These are phyloP conservation scores for Myxozyma mucilagina DNA, from an alignment of 805 yeast species.

Conservation along the genomic window DNA sequence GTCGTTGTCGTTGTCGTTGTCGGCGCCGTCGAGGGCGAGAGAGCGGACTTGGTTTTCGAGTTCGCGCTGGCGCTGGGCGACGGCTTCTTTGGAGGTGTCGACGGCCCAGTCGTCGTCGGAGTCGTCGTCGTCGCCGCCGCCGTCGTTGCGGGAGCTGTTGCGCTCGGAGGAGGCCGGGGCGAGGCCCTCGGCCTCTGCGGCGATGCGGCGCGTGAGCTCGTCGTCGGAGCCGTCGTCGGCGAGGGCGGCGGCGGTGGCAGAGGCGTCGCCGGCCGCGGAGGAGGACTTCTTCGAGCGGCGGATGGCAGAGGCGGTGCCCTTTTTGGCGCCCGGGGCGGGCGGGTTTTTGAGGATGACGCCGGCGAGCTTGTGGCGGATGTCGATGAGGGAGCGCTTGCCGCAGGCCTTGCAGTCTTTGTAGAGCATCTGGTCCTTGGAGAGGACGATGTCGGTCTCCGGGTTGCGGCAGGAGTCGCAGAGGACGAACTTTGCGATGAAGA, in stretches of 20 bases:
- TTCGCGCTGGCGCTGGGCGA: conserved; percentile 85
- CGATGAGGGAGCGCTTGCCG: conserved; percentile 83
- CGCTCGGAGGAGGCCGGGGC: conserved; percentile 40
- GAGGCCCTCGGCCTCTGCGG: conserved; percentile 77
- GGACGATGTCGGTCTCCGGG: conserved; percentile 91
- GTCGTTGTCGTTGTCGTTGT: conserved; percentile 43
- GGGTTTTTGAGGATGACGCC: conserved; percentile 89
- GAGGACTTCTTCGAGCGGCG: conserved; percentile 25
- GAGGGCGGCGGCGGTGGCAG: conserved; percentile 56
- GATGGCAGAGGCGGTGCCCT: conserved; percentile 67
- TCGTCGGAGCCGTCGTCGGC: conserved; percentile 54
- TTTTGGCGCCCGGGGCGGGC: conserved; percentile 46
- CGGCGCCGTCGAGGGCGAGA: conserved; percentile 40
- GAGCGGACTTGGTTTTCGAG: conserved; percentile 54
- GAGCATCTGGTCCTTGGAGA: conserved; percentile 71
- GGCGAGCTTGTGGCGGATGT: conserved; percentile 82
- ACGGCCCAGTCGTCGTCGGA: conserved; percentile 97
- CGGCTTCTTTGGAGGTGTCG: conserved; percentile 95
- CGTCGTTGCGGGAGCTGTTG: conserved; percentile 45
- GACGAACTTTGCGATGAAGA: conserved; percentile 88
- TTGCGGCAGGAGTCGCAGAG: conserved; percentile 93
- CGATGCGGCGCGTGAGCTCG: conserved; percentile 72
- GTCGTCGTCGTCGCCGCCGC: conserved; percentile 54
- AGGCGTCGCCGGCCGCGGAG: too few relatives aligned
- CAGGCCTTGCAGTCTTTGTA: conserved; percentile 97